phyloP scores from a whole-genome alignment of 306 rosid genomes.

The Vicia sativa region DNA sequence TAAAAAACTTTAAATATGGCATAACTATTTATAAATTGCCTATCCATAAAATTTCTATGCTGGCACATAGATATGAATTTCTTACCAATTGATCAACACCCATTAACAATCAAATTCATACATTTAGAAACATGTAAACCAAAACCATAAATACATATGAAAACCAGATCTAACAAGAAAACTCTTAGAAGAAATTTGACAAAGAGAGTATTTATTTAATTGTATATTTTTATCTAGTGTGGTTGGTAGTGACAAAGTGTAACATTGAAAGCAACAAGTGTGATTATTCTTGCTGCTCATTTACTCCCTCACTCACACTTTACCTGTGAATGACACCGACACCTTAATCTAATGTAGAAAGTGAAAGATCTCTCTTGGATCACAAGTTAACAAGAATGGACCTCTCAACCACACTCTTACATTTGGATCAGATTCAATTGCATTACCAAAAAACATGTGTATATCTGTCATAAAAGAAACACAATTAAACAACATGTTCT shows the following conservation, averaged over 20 bases:
- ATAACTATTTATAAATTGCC: too few relatives aligned
- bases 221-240: neutral
- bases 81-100: too few relatives aligned
- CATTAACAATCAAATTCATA: too few relatives aligned
- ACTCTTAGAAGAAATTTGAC: neutral
- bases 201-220: neutral
- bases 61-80: too few relatives aligned
- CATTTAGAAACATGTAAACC: too few relatives aligned
- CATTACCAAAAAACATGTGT: conserved; percentile 3
- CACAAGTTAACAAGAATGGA: conserved; percentile 49
- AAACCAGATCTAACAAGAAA: too few relatives aligned
- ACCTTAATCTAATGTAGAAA: conserved; percentile 16
- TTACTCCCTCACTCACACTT: conserved; percentile 40
- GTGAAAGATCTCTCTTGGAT: conserved; percentile 39
- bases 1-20: too few relatives aligned
- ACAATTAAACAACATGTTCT: conserved; percentile 29
- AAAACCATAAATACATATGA: too few relatives aligned
- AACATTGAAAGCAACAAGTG: conserved; percentile 31
- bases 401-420: conserved; percentile 50
- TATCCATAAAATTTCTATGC: too few relatives aligned
- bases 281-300: conserved; percentile 60
- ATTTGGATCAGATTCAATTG: neutral
- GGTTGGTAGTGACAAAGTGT: conserved; percentile 44
- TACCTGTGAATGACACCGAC: conserved; percentile 52
- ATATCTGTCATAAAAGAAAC: neutral